Conservation (phyloP, 1,284 basidiomycete genomes). For the Spongispora temasekensis region DNA sequence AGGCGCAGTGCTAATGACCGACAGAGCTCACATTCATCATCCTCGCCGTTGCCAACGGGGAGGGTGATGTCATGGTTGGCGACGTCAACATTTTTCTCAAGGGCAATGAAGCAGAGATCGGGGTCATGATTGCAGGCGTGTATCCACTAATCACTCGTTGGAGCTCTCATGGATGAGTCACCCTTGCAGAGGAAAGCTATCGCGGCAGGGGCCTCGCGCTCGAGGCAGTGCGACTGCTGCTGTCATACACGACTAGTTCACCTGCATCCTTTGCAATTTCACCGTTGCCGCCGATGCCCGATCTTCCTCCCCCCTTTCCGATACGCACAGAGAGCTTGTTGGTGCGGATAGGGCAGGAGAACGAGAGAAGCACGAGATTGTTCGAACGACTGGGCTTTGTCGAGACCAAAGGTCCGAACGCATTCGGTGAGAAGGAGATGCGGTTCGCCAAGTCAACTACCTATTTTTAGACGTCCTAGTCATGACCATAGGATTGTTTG, state of each 20-base stretch:
- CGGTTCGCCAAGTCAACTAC: constrained; percentile 7
- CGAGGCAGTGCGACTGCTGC: constrained; percentile 66
- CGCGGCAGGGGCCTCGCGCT: constrained; percentile 67
- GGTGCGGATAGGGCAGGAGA: constrained; percentile 55
- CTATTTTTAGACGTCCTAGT: constrained; percentile 18
- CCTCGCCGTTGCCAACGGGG: constrained; percentile 51
- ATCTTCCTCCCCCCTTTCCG: constrained; percentile 34
- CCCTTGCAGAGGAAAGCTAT: constrained; percentile 60
- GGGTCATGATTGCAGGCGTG: constrained; percentile 86
- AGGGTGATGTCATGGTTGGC: constrained; percentile 75
- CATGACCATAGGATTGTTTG: constrained; percentile 30
- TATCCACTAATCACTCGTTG: background rate
- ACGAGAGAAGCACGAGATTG: constrained; percentile 49
- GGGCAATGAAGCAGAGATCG: constrained; percentile 58
- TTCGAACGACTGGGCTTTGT: constrained; percentile 52
- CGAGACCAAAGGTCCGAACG: constrained; percentile 44
- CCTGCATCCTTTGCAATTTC: constrained; percentile 11
- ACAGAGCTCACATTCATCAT: constrained; percentile 91
- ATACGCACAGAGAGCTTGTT: constrained; percentile 47
- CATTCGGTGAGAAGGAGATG: constrained; percentile 56
- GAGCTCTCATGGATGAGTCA: too few relatives aligned
- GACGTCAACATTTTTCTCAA: constrained; percentile 93
- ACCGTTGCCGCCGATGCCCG: constrained; percentile 2
- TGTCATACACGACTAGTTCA: constrained; percentile 58
- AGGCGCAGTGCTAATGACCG: background rate